phyloP scores from a whole-genome alignment of 768 basidiomycete genomes.

The Cystobasidium tubakii region DNA sequence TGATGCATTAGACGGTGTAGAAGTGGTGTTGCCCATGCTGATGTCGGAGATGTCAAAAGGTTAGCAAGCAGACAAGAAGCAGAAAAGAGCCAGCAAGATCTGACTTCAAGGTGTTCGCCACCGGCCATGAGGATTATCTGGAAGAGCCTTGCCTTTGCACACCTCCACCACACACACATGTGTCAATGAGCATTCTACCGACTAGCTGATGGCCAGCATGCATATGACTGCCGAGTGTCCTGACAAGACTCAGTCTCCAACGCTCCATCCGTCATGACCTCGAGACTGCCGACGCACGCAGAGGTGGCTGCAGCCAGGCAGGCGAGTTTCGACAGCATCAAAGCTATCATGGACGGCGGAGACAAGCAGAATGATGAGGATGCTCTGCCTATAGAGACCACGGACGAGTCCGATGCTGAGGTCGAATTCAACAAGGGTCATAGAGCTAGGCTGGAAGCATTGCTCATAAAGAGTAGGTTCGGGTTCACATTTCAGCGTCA shows the following conservation, averaged over 20 bases:
- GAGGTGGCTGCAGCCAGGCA: background rate
- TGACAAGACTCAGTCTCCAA: background rate
- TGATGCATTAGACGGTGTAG: background rate
- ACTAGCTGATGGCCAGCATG: too few species aligned
- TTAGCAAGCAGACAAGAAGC: background rate
- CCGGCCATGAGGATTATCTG: too few species aligned
- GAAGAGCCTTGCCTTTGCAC: too few species aligned
- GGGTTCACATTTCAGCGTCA: background rate
- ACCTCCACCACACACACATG: too few species aligned
- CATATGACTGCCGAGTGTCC: too few species aligned
- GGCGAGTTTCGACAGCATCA: background rate
- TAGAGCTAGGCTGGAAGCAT: background rate
- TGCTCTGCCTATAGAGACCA: background rate
- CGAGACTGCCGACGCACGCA: background rate
- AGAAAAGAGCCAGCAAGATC: background rate
- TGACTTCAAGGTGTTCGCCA: too few species aligned
- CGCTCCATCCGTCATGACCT: background rate
- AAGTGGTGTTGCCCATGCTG: conserved; percentile 29
- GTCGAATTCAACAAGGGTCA: background rate
- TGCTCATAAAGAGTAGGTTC: background rate
- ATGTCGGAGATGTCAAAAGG: background rate
- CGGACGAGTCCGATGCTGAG: background rate
- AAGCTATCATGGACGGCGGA: background rate
- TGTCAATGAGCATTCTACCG: too few species aligned
- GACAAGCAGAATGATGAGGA: background rate